Conservation (phyloP, 202 grass and related monocot genomes). For the Setaria viridis region DNA sequence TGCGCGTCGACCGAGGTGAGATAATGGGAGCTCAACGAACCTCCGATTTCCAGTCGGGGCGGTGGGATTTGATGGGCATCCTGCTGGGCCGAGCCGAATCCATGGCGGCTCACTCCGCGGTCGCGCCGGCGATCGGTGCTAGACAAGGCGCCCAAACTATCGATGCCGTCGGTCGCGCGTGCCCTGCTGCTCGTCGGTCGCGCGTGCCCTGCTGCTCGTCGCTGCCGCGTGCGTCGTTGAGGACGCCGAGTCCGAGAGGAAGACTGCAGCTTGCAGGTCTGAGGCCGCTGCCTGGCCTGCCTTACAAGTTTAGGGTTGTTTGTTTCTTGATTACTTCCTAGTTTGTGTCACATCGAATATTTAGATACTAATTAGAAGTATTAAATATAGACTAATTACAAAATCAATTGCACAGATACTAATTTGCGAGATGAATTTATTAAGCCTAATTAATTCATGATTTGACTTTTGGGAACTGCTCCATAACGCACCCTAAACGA, state of each 20-base stretch:
- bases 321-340: no score
- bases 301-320: no score
- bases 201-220: not conserved
- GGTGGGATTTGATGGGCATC: constrained; percentile 63
- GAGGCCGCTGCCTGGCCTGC: not conserved
- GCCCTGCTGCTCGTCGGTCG: not conserved
- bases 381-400: no score
- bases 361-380: no score
- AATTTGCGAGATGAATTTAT: no score
- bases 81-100: constrained; percentile 61
- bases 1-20: not conserved
- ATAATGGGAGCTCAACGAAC: constrained; percentile 29
- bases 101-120: constrained; percentile 45
- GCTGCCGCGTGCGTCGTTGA: not conserved
- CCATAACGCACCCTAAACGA: no score
- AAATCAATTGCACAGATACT: no score
- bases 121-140: not conserved
- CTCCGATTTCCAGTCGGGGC: constrained; percentile 82
- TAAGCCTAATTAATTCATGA: no score
- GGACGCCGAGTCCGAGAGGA: not conserved
- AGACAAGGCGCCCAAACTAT: not conserved
- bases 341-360: no score
- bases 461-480: no score
- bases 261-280: not conserved
- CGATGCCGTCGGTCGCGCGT: not conserved